Evolutionary conservation across 129 eudicot species (phyloP), one percentile per base, ranked within the genome.

Genomic region (Centrapalus pauciflorus): DNA sequence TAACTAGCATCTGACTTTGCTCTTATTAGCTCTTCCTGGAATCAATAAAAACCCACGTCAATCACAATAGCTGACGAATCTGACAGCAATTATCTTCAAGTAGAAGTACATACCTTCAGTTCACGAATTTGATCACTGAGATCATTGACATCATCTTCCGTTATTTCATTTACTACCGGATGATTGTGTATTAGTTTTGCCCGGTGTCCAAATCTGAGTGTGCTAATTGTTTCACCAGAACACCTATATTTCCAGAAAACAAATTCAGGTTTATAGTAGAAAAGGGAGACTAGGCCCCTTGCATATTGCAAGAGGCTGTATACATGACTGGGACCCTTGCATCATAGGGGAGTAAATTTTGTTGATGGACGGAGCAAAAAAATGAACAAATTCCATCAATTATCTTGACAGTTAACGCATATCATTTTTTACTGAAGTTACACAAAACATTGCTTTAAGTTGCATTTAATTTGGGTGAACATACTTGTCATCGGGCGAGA

Each of bases 101-200:
- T 25, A 16, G 34, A 30, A 45, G 25, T 25, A 14, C 29, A 14
- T 84, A 94, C 99, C 97, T 94, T 94, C 69, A 94, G 76, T 77
- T 86, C 97, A 27, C 97, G 96, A 52, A 94, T 94, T 75, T 79
- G 90, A 78, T 89, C 93, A 37, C 86, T 84, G 30, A 94, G 88
- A 61, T 71, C 97, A 77, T 94, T 85, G 49, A 89, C 95, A 75
- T 94, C 97, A 55, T 94, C 99, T 79, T 94, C 99, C n/a, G 95
- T 72, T 66, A 94, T 94, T 74, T 84, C 93, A 56, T 94, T 94
- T 62, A 94, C 82, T 33, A 94, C 88, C 1, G 99, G 99, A 70
- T 82, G 75, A 71, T 94, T 94, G 68, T 40, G 81, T 64, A 94
- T 70, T 21, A 70, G 79, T 77, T 83, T 89, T 70, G 82, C 90